A percentile compares a stretch with the other conserved stretches of the same genome.
Conservation (phyloP, 768 basidiomycete species). For the Solioccasus polychromus region DNA sequence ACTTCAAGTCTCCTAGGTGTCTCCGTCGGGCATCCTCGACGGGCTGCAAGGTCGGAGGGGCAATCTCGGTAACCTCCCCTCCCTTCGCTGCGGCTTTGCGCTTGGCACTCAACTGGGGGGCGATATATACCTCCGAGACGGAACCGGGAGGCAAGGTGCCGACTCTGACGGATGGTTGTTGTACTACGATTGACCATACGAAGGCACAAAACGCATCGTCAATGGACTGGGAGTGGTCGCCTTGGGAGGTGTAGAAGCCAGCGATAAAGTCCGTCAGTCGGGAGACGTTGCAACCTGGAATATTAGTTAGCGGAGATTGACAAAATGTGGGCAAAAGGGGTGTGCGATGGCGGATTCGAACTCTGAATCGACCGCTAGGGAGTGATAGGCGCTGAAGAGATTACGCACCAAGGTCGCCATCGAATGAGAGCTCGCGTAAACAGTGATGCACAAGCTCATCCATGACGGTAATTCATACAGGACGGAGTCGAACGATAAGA, state of each 20-base stretch:
- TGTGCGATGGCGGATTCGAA: conserved; percentile 44
- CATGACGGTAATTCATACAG: conserved; percentile 42
- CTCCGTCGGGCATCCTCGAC: conserved; percentile 54
- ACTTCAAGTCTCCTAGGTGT: conserved; percentile 54
- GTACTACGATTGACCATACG: conserved; percentile 77
- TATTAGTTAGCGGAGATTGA: conserved; percentile 15
- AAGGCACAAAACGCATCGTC: conserved; percentile 79
- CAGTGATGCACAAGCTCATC: conserved; percentile 85
- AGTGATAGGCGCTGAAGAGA: neutral
- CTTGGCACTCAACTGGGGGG: conserved; percentile 68
- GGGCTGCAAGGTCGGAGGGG: conserved; percentile 46
- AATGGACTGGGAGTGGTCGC: conserved; percentile 47
- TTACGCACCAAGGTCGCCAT: conserved; percentile 82
- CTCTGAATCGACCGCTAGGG: conserved; percentile 22
- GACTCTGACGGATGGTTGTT: conserved; percentile 73
- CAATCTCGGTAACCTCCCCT: conserved; percentile 42
- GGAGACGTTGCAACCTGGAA: conserved; percentile 71
- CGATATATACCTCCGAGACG: conserved; percentile 70
- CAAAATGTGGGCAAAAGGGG: conserved; percentile 19
- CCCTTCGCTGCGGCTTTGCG: conserved; percentile 61
- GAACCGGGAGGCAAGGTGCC: conserved; percentile 61
- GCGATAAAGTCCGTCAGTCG: conserved; percentile 67
- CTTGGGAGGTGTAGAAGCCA: conserved; percentile 54
- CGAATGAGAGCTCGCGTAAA: conserved; percentile 83
- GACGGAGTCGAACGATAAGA: neutral